Evolutionary conservation across 441 rosid species (phyloP).

Genomic region (Melastoma candidum): DNA sequence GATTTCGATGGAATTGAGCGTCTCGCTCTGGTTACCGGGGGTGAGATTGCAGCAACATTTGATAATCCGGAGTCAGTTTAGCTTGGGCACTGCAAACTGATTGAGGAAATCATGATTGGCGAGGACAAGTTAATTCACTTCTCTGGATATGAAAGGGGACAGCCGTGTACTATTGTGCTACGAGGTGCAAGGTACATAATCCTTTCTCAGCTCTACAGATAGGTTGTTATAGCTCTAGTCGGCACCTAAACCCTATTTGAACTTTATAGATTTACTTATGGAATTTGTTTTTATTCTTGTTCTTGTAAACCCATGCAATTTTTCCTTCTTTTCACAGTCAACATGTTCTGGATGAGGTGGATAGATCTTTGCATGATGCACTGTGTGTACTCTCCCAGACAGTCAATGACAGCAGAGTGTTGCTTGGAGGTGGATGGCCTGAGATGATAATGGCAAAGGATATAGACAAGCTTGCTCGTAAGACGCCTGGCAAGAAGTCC

Average conservation of each 20-base stretch:
- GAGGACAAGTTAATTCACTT: conserved; percentile 96
- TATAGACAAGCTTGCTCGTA: conserved; percentile 82
- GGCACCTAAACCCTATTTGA: too few species aligned
- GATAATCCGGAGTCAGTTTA: conserved; percentile 97
- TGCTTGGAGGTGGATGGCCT: conserved; percentile 99
- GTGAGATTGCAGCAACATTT: conserved; percentile 97
- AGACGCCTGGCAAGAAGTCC: conserved; percentile 90
- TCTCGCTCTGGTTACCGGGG: conserved; percentile 87
- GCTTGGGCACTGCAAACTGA: conserved; percentile 92
- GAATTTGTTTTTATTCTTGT: too few species aligned
- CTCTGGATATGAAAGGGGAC: conserved; percentile 93
- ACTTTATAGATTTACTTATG: too few species aligned
- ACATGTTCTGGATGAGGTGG: conserved; percentile 97
- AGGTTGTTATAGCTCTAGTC: too few species aligned
- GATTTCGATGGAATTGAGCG: conserved; percentile 99
- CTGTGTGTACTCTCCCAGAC: conserved; percentile 94
- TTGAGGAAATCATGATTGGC: conserved; percentile 98
- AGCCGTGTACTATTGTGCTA: conserved; percentile 89
- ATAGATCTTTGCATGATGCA: conserved; percentile 95
- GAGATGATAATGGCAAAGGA: conserved; percentile 99
- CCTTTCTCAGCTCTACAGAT: too few species aligned
- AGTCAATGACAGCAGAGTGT: conserved; percentile 82
- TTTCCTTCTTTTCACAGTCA: conserved; percentile 43
- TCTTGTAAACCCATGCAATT: neutral
- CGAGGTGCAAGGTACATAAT: conserved; percentile 79